Evolutionary conservation across 2,329 filamentous ascomycete species (phyloP).

Genomic region (Fusarium newnesense): DNA sequence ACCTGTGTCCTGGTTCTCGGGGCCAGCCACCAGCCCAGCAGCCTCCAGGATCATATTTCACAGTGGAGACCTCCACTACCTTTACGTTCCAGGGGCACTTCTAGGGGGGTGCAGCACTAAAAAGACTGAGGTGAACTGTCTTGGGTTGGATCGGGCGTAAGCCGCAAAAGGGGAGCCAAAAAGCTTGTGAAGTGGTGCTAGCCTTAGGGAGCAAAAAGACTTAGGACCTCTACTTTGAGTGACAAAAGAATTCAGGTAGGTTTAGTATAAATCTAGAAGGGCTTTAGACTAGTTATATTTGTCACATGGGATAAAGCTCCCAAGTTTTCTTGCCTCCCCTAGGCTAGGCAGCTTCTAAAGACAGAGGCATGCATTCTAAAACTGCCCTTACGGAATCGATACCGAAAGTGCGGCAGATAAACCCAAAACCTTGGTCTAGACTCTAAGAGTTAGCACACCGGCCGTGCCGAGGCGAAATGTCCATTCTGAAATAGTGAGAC

Average conservation of each 20-base stretch:
- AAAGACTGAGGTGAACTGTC: neutral
- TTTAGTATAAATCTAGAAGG: too few species aligned
- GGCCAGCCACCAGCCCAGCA: constrained; percentile 40
- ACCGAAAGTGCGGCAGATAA: constrained; percentile 41
- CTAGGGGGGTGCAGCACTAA: constrained; percentile 7
- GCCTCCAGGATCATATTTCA: constrained; percentile 36
- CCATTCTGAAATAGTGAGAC: neutral
- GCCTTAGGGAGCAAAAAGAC: too few species aligned
- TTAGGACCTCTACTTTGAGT: too few species aligned
- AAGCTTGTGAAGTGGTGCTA: constrained; percentile 21
- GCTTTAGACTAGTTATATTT: too few species aligned
- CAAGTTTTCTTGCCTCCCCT: too few species aligned
- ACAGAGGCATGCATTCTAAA: constrained; percentile 11
- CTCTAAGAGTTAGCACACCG: constrained; percentile 6
- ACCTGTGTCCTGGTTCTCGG: constrained; percentile 45
- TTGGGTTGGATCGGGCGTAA: constrained; percentile 1
- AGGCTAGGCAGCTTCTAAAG: neutral
- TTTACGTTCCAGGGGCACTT: neutral
- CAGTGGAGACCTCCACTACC: constrained; percentile 26
- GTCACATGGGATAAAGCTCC: too few species aligned
- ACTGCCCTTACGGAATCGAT: constrained; percentile 40
- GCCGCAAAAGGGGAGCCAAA: neutral
- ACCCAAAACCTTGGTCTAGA: constrained; percentile 29
- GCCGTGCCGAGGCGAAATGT: constrained; percentile 24
- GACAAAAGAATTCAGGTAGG: too few species aligned